Base-by-base conservation (phyloP, 129 eudicot species). In the Tagetes patula region DNA sequence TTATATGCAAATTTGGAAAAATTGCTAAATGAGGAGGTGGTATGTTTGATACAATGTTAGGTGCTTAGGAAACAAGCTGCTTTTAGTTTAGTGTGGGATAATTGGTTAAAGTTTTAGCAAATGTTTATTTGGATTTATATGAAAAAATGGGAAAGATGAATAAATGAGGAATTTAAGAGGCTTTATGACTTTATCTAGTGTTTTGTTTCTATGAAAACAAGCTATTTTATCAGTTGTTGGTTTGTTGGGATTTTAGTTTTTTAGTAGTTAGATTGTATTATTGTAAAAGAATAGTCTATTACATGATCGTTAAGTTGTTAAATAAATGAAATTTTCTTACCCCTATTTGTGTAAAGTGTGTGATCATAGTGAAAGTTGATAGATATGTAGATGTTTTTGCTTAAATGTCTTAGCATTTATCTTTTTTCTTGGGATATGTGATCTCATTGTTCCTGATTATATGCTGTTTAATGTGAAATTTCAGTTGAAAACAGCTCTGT, bases 401-500 rank as follows among this genome's bases (percentile, higher is more conserved):
- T 62, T 5, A 38, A 3, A 46, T 62, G 49, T 31, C 46, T 63
- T 62, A 7, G 3, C 34, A 6, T 50, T 69, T 45, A 45, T 20
- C 10, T 8, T 76, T 75, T 6, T 74, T 48, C 31, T 20, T 38
- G 42, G n/a, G 50, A 14, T 14, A 47, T 10, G 37, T 5, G 50
- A 55, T 76, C 56, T 9, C 41, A 68, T 5, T 76, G 45, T 37
- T 66, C 42, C 54, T 72, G 66, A 68, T 40, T 74, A 12, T 67
- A 71, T 73, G 65, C 32, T 49, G 62, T 50, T 3, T 52, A 11
- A 37, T 56, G 54, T 58, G 63, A 49, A 36, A 48, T 11, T 82
- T 81, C 80, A 77, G 85, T 40, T 77, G 42, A 63, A 50, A 82
- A 50, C 67, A 71, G 2, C 55, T 40, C 42, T 27, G 47, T 48